Evolutionary conservation across 257 asterid species (phyloP), one percentile per base, ranked within the genome.

Genomic region (Rubia yunnanensis): DNA sequence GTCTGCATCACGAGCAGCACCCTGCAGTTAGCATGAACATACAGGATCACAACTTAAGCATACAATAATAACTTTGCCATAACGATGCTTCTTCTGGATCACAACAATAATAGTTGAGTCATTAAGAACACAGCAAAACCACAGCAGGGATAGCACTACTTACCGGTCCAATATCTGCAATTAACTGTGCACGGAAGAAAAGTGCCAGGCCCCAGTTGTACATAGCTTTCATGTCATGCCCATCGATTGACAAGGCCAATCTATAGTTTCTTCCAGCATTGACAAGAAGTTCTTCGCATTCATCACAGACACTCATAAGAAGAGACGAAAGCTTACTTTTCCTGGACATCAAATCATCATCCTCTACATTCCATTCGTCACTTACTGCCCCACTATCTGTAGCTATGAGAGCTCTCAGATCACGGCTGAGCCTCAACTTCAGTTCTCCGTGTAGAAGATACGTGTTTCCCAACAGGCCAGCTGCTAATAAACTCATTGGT

Each of bases 121-220:
- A 36, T 20, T 48, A n/a, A 32, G 9, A 60, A 18, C 54, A 50
- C 54, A 35, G 55, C 20, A 18, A 4, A 36, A 26, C 60, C 23
- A 31, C 20, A 28, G 36, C 38, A 22, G 48, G 67, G 65, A 68
- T 28, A 1, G 17, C 52, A 75, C 68, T 57, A 66, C 88, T 85
- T 83, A 92, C 98, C 0, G 98, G 96, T 78, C 96, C 98, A 22
- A 85, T 77, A 76, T 92, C 95, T 59, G 98, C 89, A 77, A 92
- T 85, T 83, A 92, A 80, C 74, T 89, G 98, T 11, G 86, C 95
- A 36, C 98, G 92, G 39, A 88, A 87, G 50, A 87, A 79, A 60
- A 92, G 92, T 34, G 98, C 92, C 61, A 92, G 91, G 30, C 96
- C 98, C 98, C 95, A 88, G 72, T 92, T 88, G 79, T 88, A 86